Base-by-base conservation (phyloP, 768 basidiomycete species). In the Amanita pallidorosea region DNA sequence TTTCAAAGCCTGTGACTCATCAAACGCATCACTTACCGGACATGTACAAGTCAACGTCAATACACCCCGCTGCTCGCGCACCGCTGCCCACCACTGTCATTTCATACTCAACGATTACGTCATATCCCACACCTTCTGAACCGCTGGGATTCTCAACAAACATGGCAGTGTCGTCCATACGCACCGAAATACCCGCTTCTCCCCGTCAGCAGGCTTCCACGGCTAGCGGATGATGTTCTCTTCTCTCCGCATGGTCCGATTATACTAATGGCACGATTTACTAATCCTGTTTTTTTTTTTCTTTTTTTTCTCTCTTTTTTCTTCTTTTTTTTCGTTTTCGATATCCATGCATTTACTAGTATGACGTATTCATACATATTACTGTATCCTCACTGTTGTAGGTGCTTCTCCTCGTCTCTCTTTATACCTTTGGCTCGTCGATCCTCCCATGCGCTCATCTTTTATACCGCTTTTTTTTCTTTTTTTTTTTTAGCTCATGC, bases 131-230 rank as follows among this genome's bases (percentile, higher is more conserved):
- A 33, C 22, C 60, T 22, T 53, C 60, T 12, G 63, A 65, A 54
- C 55, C 65, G 7, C 57, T 58, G 37, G 61, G 61, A 27, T 61
- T 66, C 36, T 59, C 65, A 18, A 67, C 67, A 15, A 70, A 69
- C 52, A 71, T 73, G 67, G 71, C 71, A 4, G 65, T 72, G 33
- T 73, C 72, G 7, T 72, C 71, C 12, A 60, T 73, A 25, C 63
- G 72, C 40, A 73, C 72, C 5, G 70, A 71, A 53, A 58, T 72
- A 18, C 67, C 69, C 5, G 65, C 67, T 40, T 61, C 65, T 25
- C 59, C 62, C 11, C 43, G 25, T 35, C 33, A 54, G 33, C 31
- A 51, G n/a, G 38, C 49, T 33, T 40, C 46, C 35, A 31, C 45
- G 46, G 20, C 42, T 23, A 8, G 42, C 34, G 31, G 47, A 34